Evolutionary conservation across 169 alveolate species (phyloP).

Genomic region (Plasmodium vivax): DNA sequence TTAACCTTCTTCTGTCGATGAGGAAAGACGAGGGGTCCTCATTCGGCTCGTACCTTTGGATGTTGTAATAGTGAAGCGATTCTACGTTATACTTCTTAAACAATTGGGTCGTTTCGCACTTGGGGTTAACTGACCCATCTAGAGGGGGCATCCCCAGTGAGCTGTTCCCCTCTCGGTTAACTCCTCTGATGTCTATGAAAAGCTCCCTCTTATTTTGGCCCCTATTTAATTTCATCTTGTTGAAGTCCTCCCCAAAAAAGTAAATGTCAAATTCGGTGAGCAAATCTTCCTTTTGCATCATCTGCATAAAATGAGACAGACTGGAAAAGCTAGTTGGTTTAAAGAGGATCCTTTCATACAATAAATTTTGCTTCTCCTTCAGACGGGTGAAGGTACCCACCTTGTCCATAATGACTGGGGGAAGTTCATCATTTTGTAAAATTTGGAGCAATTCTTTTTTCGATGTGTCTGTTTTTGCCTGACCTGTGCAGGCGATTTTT

Average conservation of each 20-base stretch:
- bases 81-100: slow-evolving; percentile 12
- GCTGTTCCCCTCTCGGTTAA: neutral
- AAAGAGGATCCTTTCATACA: slow-evolving; percentile 24
- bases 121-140: neutral
- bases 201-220: slow-evolving; percentile 29
- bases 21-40: slow-evolving; percentile 61
- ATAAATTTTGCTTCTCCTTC: neutral
- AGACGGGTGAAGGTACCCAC: slow-evolving; percentile 22
- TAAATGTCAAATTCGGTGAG: slow-evolving; percentile 25
- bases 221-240: slow-evolving; percentile 45
- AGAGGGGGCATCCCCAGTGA: neutral
- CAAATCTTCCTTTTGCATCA: slow-evolving; percentile 8
- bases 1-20: slow-evolving; percentile 52
- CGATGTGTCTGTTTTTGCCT: neutral
- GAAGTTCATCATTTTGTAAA: neutral
- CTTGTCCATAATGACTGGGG: neutral
- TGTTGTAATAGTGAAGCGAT: slow-evolving; percentile 22
- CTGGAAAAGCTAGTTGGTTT: slow-evolving; percentile 10
- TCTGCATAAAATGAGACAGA: slow-evolving; percentile 15
- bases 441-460: slow-evolving; percentile 5
- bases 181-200: slow-evolving; percentile 26
- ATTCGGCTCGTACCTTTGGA: slow-evolving; percentile 57
- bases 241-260: slow-evolving; percentile 17
- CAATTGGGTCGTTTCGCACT: neutral
- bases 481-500: slow-evolving; percentile 14